Percentiles rank a stretch among this genome's conserved stretches.
Conservation (phyloP, 257 asterid species). For the Pogostemon cablin region DNA sequence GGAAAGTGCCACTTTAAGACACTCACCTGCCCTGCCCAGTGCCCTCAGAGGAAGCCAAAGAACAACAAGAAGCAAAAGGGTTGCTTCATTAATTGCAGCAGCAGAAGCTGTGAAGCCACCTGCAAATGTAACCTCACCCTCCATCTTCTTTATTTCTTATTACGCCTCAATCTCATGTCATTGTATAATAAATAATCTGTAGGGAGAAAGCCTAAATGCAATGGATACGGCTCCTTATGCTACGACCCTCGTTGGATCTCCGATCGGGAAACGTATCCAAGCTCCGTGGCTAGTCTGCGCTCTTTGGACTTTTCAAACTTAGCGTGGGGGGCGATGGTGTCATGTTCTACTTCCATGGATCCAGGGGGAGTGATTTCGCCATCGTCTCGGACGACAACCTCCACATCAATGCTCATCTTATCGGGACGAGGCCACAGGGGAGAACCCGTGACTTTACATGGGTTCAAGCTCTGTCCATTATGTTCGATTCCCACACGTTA, state of each 20-base stretch:
- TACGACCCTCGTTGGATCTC: conserved; percentile 81
- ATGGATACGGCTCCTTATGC: conserved; percentile 64
- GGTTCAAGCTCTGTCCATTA: conserved; percentile 74
- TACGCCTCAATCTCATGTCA: neutral
- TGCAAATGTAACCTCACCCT: conserved; percentile 50
- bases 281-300: no score
- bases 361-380: conserved; percentile 57
- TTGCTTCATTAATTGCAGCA: conserved; percentile 64
- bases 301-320: no score
- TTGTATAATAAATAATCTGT: neutral
- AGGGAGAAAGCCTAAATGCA: conserved; percentile 75
- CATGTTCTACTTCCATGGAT: conserved; percentile 86
- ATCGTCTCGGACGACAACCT: conserved; percentile 66
- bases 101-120: conserved; percentile 57
- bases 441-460: conserved; percentile 75
- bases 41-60: conserved; percentile 61
- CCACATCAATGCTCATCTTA: conserved; percentile 75
- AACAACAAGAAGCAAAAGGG: conserved; percentile 63
- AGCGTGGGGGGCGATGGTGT: conserved; percentile 83
- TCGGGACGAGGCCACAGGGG: conserved; percentile 67
- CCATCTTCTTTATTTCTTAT: neutral
- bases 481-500: conserved; percentile 60
- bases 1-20: conserved; percentile 47
- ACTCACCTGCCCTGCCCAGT: conserved; percentile 60
- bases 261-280: no score